Percentiles rank a stretch among this genome's conserved stretches.
Evolutionary conservation across 1,284 basidiomycete species (phyloP).

Genomic region (Clitocybe nebularis): DNA sequence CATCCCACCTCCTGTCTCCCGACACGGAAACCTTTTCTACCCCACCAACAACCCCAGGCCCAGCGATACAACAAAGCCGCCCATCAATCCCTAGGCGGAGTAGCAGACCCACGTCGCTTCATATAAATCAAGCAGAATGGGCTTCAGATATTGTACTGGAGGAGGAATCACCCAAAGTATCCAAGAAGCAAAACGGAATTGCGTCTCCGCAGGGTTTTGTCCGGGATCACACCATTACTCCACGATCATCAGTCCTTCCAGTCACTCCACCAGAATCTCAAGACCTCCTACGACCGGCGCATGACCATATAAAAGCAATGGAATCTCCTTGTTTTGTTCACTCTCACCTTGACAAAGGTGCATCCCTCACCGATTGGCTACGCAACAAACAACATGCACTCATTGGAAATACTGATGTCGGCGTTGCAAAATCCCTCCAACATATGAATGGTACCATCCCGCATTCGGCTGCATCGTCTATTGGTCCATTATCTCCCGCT

Average conservation of each 20-base stretch:
- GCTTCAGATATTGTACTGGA: conserved; percentile 45
- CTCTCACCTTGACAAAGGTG: conserved; percentile 76
- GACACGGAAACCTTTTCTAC: conserved; percentile 58
- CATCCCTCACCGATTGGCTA: conserved; percentile 69
- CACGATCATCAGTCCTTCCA: conserved; percentile 10
- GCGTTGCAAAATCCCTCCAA: conserved; percentile 46
- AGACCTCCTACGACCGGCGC: conserved; percentile 20
- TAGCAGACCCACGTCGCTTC: conserved; percentile 46
- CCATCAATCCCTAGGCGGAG: conserved; percentile 46
- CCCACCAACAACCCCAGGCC: conserved; percentile 53
- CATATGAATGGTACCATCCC: conserved; percentile 22
- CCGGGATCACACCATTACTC: conserved; percentile 22
- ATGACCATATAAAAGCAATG: conserved; percentile 35
- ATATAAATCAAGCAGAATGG: conserved; percentile 43
- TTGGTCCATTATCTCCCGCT: conserved; percentile 11
- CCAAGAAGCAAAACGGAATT: conserved; percentile 24
- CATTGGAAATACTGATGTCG: conserved; percentile 36
- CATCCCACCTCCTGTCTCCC: conserved; percentile 31
- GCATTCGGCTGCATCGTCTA: conserved; percentile 11
- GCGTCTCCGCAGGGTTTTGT: conserved; percentile 15
- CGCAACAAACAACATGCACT: conserved; percentile 41
- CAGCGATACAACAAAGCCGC: conserved; percentile 25
- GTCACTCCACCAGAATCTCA: conserved; percentile 16
- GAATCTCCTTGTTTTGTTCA: conserved; percentile 85
- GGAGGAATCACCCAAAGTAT: conserved; percentile 33